These are phyloP conservation scores for Diaporthe caulivora DNA, from an alignment of 2,329 filamentous ascomycete species.

Conservation along the genomic window DNA sequence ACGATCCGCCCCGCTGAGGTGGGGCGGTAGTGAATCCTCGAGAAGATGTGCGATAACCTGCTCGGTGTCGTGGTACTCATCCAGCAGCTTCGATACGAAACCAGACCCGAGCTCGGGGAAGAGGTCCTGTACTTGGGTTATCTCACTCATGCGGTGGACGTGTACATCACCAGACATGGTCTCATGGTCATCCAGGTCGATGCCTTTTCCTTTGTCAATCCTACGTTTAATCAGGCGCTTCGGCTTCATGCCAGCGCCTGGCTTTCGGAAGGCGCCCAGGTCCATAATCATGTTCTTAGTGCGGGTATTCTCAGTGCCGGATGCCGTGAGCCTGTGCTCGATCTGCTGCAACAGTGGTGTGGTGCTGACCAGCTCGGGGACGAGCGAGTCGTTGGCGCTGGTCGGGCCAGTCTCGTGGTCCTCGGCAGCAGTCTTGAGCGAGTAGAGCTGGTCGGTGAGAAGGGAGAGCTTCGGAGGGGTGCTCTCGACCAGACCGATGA, in stretches of 20 bases:
- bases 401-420: conserved; percentile 68
- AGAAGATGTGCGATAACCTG: conserved; percentile 85
- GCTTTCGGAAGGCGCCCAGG: conserved; percentile 70
- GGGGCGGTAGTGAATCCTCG: conserved; percentile 78
- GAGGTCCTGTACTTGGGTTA: conserved; percentile 92
- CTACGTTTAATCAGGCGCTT: conserved; percentile 66
- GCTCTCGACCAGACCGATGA: conserved; percentile 77
- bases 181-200: conserved; percentile 51
- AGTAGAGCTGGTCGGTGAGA: conserved; percentile 86
- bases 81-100: conserved; percentile 83
- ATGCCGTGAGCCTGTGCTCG: conserved; percentile 63
- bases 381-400: conserved; percentile 76
- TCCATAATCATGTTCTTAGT: conserved; percentile 71
- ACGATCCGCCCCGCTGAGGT: conserved; percentile 74
- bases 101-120: conserved; percentile 89
- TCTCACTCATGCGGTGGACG: conserved; percentile 84
- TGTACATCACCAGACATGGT: conserved; percentile 68
- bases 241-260: conserved; percentile 63
- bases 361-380: conserved; percentile 83
- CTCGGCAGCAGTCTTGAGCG: conserved; percentile 79
- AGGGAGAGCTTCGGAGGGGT: conserved; percentile 78
- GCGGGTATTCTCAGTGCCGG: conserved; percentile 64
- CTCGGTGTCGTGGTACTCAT: conserved; percentile 83
- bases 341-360: conserved; percentile 81
- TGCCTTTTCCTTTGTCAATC: conserved; percentile 75